These are phyloP conservation scores for Arbutus unedo DNA, from an alignment of 148 eudicot species.

Conservation along the genomic window DNA sequence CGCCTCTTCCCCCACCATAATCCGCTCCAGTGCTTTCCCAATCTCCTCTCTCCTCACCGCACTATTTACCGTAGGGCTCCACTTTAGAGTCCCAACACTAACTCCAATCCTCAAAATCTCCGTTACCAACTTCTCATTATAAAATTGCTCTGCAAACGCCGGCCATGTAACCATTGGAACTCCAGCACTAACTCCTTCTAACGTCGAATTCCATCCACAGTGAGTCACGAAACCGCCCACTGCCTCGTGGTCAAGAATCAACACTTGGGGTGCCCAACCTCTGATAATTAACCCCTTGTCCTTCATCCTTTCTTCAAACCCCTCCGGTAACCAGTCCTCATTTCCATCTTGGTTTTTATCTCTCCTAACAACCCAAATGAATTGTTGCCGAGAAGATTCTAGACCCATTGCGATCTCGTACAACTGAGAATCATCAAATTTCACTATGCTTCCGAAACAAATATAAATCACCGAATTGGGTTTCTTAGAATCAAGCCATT, in stretches of 20 bases:
- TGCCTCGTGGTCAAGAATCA: constrained; percentile 28
- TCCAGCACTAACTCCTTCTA: constrained; percentile 30
- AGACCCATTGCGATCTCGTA: constrained; percentile 52
- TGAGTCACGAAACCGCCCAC: constrained; percentile 38
- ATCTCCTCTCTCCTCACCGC: neutral
- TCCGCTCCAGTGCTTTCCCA: too few species aligned
- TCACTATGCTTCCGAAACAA: constrained; percentile 44
- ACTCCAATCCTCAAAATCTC: constrained; percentile 35
- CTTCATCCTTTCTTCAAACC: constrained; percentile 25
- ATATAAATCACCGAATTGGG: constrained; percentile 52
- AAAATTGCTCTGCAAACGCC: constrained; percentile 31
- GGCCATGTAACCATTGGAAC: constrained; percentile 44
- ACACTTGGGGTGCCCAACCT: constrained; percentile 42
- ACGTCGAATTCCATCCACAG: constrained; percentile 43
- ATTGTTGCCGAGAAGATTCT: constrained; percentile 42
- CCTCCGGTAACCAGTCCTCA: constrained; percentile 34
- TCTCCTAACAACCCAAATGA: constrained; percentile 59
- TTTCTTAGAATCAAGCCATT: constrained; percentile 58
- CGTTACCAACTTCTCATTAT: constrained; percentile 35
- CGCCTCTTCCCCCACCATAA: too few species aligned
- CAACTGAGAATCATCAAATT: constrained; percentile 23
- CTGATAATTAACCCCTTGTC: constrained; percentile 30
- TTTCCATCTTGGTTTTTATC: neutral
- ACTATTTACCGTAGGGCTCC: constrained; percentile 6
- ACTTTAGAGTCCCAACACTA: constrained; percentile 28